Evolutionary conservation across 2,329 filamentous ascomycete species (phyloP).

Genomic region (Neofusicoccum kwambonambiense): DNA sequence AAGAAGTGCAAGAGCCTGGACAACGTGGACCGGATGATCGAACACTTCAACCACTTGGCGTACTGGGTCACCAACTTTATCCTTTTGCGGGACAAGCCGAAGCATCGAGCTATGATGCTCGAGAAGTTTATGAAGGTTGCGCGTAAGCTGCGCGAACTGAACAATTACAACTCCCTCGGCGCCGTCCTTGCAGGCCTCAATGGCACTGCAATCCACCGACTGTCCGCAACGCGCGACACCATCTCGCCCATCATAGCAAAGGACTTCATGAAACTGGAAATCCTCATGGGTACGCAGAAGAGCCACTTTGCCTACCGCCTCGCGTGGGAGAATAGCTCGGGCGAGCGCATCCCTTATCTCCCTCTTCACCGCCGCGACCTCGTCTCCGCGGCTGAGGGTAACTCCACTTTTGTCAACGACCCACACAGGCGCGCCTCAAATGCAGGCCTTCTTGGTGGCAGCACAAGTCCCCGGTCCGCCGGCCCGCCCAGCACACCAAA

Average conservation of each 20-base stretch:
- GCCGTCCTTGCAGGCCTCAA: slow-evolving; percentile 92
- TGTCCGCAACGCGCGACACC: slow-evolving; percentile 75
- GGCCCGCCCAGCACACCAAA: slow-evolving; percentile 21
- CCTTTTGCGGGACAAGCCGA: slow-evolving; percentile 88
- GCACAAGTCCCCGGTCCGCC: slow-evolving; percentile 24
- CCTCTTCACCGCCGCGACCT: slow-evolving; percentile 87
- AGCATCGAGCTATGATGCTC: slow-evolving; percentile 85
- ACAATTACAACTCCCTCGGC: slow-evolving; percentile 97
- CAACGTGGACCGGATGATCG: slow-evolving; percentile 92
- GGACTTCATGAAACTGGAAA: slow-evolving; percentile 81
- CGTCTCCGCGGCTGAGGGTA: slow-evolving; percentile 88
- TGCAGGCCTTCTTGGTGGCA: background rate
- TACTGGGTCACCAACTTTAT: slow-evolving; percentile 55
- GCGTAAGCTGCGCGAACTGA: slow-evolving; percentile 76
- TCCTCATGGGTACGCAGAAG: slow-evolving; percentile 90
- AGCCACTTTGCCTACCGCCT: slow-evolving; percentile 94
- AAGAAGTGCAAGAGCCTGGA: slow-evolving; percentile 73
- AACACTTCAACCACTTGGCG: slow-evolving; percentile 66
- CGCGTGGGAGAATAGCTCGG: slow-evolving; percentile 92
- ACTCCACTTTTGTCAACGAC: slow-evolving; percentile 76
- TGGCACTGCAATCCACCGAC: slow-evolving; percentile 78
- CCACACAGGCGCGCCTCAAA: slow-evolving; percentile 22
- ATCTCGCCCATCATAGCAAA: slow-evolving; percentile 72
- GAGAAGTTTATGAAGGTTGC: slow-evolving; percentile 96
- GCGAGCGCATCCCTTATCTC: slow-evolving; percentile 89